A percentile compares a stretch with the other conserved stretches of the same genome.
Evolutionary conservation across 371 early-diverging fungal species (phyloP).

Genomic region (Mortierella sp.): DNA sequence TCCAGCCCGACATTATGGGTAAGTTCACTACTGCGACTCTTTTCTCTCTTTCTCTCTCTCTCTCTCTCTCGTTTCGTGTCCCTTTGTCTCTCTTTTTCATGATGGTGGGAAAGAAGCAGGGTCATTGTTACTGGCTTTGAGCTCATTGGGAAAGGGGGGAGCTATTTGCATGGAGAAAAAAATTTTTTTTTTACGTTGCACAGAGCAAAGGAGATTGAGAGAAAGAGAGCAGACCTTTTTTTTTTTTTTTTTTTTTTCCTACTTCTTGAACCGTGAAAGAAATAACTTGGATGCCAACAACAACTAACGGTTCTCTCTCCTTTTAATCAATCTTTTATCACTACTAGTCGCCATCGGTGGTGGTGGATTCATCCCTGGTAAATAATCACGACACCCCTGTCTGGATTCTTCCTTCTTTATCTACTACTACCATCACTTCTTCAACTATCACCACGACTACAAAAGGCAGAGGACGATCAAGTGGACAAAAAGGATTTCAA

Average conservation of each 20-base stretch:
- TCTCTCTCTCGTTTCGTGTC: not conserved
- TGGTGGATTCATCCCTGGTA: slow-evolving; percentile 80
- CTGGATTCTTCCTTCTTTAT: not conserved
- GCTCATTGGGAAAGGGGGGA: no score
- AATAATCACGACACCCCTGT: slow-evolving; percentile 19
- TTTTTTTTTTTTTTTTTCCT: not conserved
- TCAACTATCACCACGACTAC: no score
- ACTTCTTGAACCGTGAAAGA: no score
- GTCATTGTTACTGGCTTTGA: no score
- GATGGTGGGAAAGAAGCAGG: not conserved
- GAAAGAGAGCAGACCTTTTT: no score
- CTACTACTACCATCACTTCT: no score
- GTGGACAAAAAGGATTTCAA: no score
- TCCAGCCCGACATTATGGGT: slow-evolving; percentile 73
- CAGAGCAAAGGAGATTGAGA: not conserved
- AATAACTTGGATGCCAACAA: not conserved
- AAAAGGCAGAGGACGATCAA: no score
- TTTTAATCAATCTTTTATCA: slow-evolving; percentile 8
- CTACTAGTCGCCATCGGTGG: slow-evolving; percentile 63
- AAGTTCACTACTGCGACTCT: slow-evolving; percentile 30
- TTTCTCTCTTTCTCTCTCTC: not conserved
- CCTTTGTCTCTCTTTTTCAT: not conserved
- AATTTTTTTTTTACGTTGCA: not conserved
- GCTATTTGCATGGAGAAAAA: not conserved
- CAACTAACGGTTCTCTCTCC: slow-evolving; percentile 1